Evolutionary conservation across 768 basidiomycete genomes (phyloP), one percentile per base, ranked within the genome.

Genomic region (Tephrocybe sp.): DNA sequence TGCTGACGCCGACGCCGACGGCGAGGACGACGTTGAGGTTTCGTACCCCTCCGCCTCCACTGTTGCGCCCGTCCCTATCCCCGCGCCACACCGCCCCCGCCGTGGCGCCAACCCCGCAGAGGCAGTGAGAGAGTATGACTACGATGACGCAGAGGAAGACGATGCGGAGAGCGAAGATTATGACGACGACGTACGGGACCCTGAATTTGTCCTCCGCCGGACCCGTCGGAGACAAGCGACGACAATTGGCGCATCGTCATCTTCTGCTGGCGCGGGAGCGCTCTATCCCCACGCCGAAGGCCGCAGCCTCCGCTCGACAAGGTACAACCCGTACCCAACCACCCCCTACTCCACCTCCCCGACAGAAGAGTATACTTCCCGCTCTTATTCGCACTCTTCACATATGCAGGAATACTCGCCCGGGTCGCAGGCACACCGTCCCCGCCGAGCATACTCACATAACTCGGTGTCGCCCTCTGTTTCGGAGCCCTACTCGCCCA

Each of bases 111-210:
- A 24, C 32, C 13, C 35, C 26, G 38, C 12, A 11, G 43, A 34
- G 32, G 41, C 40, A 19, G 24, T 26, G 5, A 52, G 52, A 36
- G 54, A 63, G 32, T 62, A 58, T 30, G 47, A 48, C 21, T 28
- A 51, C 28, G 39, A 64, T 25, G 52, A 57, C 44, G 44, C 56
- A 42, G 34, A 68, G 57, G 54, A 60, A 26, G 39, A 55, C 43
- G 26, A 67, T 54, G 41, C 65, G 58, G 37, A 73, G 61, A 56
- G 70, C 61, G 37, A 72, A 56, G 53, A 67, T 57, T 47, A 73
- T 31, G 59, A 55, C 44, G 48, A 73, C 32, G 59, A 55, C 44
- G 48, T 25, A 59, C 60, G 69, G 58, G 19, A 70, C 66, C 41
- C 66, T 56, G 43, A 70, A 61, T 42, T 60, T 66, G 39, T 69